These are phyloP conservation scores for Solanum lycopersicoides DNA, from an alignment of 257 asterid species.

Conservation along the genomic window DNA sequence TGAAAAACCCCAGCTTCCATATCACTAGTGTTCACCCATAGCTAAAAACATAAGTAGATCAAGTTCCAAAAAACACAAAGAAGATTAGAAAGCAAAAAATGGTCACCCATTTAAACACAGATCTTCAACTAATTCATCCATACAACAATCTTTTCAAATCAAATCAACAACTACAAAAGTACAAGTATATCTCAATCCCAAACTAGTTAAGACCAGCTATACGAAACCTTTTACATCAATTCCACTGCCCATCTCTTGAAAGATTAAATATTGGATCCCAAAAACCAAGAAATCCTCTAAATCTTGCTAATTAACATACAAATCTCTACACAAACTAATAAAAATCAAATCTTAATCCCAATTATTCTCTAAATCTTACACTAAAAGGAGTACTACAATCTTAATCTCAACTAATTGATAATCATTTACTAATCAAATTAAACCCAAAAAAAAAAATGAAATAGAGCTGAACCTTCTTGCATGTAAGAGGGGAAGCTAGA, in stretches of 20 bases:
- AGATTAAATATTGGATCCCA: background rate
- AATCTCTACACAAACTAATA: background rate
- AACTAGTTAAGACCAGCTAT: background rate
- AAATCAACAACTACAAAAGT: background rate
- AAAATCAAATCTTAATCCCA: background rate
- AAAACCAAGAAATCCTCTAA: background rate
- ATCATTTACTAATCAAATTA: background rate
- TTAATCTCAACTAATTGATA: background rate
- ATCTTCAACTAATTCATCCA: background rate
- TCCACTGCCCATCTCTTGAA: background rate
- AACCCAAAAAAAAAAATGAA: background rate
- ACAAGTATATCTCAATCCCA: background rate
- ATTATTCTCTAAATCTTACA: background rate
- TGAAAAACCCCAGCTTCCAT: background rate
- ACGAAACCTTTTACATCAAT: background rate
- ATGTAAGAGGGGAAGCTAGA: slow-evolving; percentile 59
- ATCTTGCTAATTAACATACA: background rate
- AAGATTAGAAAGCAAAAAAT: background rate
- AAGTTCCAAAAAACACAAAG: background rate
- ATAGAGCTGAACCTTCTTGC: slow-evolving; percentile 36
- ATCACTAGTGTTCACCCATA: background rate
- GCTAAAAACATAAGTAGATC: background rate
- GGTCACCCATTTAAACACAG: background rate
- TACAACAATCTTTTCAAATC: background rate
- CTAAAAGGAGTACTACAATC: background rate